Evolutionary conservation across 2,329 filamentous ascomycete genomes (phyloP).

Genomic region (Penicillium sp.): DNA sequence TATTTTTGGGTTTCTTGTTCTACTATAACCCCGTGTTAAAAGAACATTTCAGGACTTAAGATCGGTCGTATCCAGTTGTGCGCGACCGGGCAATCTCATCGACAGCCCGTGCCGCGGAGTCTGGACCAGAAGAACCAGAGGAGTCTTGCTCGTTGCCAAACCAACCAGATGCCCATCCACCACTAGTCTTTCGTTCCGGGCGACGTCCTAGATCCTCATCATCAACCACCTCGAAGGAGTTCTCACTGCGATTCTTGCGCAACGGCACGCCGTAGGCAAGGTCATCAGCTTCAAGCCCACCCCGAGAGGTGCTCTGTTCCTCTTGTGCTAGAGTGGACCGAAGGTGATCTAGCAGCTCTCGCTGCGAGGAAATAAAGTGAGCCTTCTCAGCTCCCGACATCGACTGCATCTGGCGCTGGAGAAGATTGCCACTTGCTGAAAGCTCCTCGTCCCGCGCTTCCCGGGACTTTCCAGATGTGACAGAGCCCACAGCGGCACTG

Average conservation of each 20-base stretch:
- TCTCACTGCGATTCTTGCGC: constrained; percentile 79
- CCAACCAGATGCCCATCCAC: constrained; percentile 35
- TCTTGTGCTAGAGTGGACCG: constrained; percentile 77
- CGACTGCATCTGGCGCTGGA: constrained; percentile 66
- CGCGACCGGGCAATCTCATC: constrained; percentile 25
- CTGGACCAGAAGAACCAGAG: constrained; percentile 26
- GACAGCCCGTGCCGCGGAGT: constrained; percentile 29
- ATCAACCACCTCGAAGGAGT: constrained; percentile 86
- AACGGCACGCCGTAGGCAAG: constrained; percentile 49
- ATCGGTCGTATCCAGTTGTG: constrained; percentile 21
- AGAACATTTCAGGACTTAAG: constrained; percentile 5
- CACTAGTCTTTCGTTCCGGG: constrained; percentile 19
- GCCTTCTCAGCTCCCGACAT: constrained; percentile 64
- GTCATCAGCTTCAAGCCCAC: constrained; percentile 31
- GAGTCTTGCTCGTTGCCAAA: constrained; percentile 28
- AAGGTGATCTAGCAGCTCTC: constrained; percentile 71
- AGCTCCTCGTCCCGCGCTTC: constrained; percentile 50
- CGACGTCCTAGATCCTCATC: constrained; percentile 57
- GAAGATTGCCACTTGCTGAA: constrained; percentile 60
- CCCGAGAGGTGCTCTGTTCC: constrained; percentile 58
- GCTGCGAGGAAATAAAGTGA: constrained; percentile 73
- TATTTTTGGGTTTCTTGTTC: constrained; percentile 8
- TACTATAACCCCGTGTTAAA: not conserved
- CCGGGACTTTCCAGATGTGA: constrained; percentile 45
- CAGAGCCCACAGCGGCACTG: constrained; percentile 67